Evolutionary conservation across 148 eudicot species (phyloP).

Genomic region (Camellia japonica): DNA sequence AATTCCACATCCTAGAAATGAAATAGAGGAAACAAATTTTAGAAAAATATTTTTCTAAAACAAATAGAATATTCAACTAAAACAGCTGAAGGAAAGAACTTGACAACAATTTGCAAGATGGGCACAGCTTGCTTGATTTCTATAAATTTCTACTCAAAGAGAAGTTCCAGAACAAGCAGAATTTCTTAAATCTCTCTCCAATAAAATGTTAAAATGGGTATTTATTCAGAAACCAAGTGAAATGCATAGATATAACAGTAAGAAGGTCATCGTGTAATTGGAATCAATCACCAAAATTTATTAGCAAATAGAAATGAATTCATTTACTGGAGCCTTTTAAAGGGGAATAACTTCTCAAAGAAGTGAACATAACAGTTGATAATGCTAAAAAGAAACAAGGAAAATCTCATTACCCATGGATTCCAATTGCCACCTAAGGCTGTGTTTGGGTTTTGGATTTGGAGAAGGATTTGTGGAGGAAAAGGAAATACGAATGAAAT

Average conservation of each 20-base stretch:
- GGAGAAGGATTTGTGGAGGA: too few relatives aligned
- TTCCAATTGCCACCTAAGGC: background rate
- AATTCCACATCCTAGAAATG: conserved; percentile 30
- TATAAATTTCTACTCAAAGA: background rate
- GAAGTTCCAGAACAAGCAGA: background rate
- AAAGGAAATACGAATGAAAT: too few relatives aligned
- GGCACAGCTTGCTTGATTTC: background rate
- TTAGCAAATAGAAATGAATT: background rate
- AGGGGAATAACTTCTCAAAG: background rate
- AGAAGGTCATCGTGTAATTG: background rate
- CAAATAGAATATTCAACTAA: background rate
- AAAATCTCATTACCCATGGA: background rate
- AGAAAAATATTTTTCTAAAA: background rate
- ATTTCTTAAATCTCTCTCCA: background rate
- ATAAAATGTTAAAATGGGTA: background rate
- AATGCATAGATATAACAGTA: background rate
- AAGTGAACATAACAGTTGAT: background rate
- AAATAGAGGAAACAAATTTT: background rate
- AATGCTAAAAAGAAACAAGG: background rate
- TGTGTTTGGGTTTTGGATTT: too few relatives aligned
- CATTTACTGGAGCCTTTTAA: background rate
- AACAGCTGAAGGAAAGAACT: background rate
- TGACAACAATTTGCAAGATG: background rate
- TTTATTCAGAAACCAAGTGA: background rate
- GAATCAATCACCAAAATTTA: background rate